Base-by-base conservation (phyloP, 495 filamentous ascomycete species). In the Trichoderma parareesei region DNA sequence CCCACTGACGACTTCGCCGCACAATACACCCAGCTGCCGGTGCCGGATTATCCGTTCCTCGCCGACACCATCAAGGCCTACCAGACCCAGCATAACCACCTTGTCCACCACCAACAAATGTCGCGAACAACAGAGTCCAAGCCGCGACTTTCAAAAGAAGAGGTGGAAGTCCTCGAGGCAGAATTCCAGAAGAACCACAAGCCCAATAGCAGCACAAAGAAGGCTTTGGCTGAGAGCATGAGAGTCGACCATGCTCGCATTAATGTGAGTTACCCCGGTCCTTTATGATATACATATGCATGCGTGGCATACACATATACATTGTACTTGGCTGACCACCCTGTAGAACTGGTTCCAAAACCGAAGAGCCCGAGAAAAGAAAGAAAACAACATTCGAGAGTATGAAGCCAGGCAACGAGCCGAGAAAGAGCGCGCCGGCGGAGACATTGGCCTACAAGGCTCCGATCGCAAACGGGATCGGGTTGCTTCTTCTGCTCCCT, bases 271-370 rank as follows among this genome's bases (percentile, higher is more conserved):
- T 62, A 6, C 38, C 16, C 63, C 63, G 10, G 40, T 16, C 37
- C 44, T 13, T 27, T 8, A 33, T 60, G 20, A n/a, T 41, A 11
- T 11, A 41, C 11, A 41, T 41, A 41, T 41, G 40, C 6, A 41
- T 41, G 11, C 11, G 40, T 41, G 40, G 27, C 11, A 11, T 41
- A 41, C 11, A 41, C 40, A 41, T 41, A 11, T 41, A 41, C 40
- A 43, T 66, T 33, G 11, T 55, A 18, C 65, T 44, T 48, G 62
- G 49, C 49, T 63, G n/a, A 37, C 27, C 43, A 11, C 49, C n/a
- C 14, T 35, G 2, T 35, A 94, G 91, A 93, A 93, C 69, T 94
- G 91, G 91, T 96, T 93, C 74, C 91, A 95, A 73, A 95, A 94
- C 72, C 83, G 91, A 62, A 87, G 91, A 46, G 90, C 89, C 64